phyloP scores from a whole-genome alignment of 345 rosid species.

The Arabis hirsuta region DNA sequence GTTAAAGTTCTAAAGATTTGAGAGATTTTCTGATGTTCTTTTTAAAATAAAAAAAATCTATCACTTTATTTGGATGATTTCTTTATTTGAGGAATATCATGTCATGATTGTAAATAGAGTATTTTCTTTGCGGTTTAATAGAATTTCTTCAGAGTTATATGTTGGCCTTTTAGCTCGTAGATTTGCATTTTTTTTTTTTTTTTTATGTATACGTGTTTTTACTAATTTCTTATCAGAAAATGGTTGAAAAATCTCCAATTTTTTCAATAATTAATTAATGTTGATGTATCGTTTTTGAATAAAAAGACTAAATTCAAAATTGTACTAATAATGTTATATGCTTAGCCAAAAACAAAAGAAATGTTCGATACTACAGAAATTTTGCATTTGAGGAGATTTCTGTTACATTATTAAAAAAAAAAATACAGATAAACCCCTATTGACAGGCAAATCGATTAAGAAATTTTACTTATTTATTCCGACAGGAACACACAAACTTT shows the following conservation, averaged over 20 bases:
- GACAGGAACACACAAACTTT: background rate
- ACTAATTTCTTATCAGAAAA: background rate
- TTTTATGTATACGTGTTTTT: background rate
- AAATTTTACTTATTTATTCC: too few species aligned
- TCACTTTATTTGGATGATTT: slow-evolving; percentile 36
- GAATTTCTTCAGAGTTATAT: too few species aligned
- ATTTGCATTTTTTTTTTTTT: background rate
- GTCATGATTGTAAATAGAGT: slow-evolving; percentile 32
- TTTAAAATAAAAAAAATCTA: background rate
- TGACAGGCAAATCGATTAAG: too few species aligned
- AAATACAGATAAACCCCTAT: too few species aligned
- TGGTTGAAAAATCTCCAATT: background rate
- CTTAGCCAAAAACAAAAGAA: too few species aligned
- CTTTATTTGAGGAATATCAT: slow-evolving; percentile 30
- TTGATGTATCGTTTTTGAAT: too few species aligned
- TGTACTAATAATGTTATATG: too few species aligned
- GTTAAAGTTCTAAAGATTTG: slow-evolving; percentile 1
- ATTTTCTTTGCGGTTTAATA: slow-evolving; percentile 12
- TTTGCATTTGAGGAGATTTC: too few species aligned
- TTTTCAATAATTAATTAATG: background rate
- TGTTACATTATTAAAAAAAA: too few species aligned
- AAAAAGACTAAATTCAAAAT: too few species aligned
- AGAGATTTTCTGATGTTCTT: slow-evolving; percentile 17
- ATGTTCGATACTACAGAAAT: too few species aligned
- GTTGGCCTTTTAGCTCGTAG: too few species aligned